Evolutionary conservation across 257 asterid species (phyloP).

Genomic region (Buddleja alternifolia): DNA sequence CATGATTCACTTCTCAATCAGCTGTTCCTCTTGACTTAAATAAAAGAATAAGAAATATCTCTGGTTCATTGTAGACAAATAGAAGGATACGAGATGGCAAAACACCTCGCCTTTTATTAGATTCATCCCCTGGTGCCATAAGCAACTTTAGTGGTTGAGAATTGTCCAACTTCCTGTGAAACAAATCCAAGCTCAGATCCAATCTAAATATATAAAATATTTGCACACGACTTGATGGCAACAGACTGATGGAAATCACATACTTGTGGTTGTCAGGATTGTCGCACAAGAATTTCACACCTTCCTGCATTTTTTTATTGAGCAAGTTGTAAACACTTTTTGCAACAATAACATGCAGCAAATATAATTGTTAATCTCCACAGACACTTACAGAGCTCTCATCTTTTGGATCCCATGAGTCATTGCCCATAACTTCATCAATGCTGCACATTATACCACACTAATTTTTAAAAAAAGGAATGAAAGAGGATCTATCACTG

Average conservation of each 20-base stretch:
- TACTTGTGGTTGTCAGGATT: slow-evolving; percentile 67
- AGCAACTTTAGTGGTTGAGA: slow-evolving; percentile 75
- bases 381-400: slow-evolving; percentile 56
- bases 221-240: slow-evolving; percentile 19
- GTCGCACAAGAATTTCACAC: slow-evolving; percentile 45
- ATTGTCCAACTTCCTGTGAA: slow-evolving; percentile 64
- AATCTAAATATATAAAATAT: slow-evolving; percentile 9
- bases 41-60: slow-evolving; percentile 23
- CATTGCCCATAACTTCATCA: slow-evolving; percentile 75
- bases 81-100: slow-evolving; percentile 84
- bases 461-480: slow-evolving; percentile 27
- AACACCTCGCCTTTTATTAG: slow-evolving; percentile 73
- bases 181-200: slow-evolving; percentile 32
- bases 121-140: slow-evolving; percentile 71
- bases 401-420: slow-evolving; percentile 61
- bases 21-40: slow-evolving; percentile 10
- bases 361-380: slow-evolving; percentile 15
- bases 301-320: slow-evolving; percentile 56
- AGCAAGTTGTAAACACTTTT: slow-evolving; percentile 22
- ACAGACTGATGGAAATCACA: slow-evolving; percentile 23
- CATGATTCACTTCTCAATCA: slow-evolving; percentile 27
- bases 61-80: slow-evolving; percentile 22
- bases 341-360: slow-evolving; percentile 20
- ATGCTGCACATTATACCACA: slow-evolving; percentile 68
- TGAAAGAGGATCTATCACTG: background rate